Conservation (phyloP, 768 basidiomycete species). For the Holtermannia corniformis region DNA sequence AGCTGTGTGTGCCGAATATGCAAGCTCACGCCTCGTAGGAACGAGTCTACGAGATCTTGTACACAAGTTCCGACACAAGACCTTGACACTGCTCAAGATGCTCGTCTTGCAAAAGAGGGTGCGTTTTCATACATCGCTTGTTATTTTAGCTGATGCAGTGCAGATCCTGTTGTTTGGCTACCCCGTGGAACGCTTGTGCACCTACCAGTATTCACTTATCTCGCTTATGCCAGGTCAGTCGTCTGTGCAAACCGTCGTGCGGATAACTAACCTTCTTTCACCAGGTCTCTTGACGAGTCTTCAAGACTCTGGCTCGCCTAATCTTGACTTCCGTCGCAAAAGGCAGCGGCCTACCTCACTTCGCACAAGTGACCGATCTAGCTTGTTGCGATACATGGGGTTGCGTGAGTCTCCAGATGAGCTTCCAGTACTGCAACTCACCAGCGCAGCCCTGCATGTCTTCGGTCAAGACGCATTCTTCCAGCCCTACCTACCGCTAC, state of each 20-base stretch:
- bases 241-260: background rate
- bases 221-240: constrained; percentile 75
- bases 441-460: constrained; percentile 16
- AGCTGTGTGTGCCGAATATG: background rate
- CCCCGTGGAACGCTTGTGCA: constrained; percentile 90
- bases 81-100: constrained; percentile 86
- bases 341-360: constrained; percentile 67
- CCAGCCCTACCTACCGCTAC: constrained; percentile 92
- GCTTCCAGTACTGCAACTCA: background rate
- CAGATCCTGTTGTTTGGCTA: constrained; percentile 96
- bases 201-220: constrained; percentile 94
- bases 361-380: constrained; percentile 77
- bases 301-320: constrained; percentile 84
- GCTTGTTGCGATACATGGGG: constrained; percentile 83
- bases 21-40: no score
- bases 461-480: constrained; percentile 73
- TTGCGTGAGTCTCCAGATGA: constrained; percentile 51
- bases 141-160: background rate
- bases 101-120: constrained; percentile 89
- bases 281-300: constrained; percentile 76
- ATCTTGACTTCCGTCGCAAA: constrained; percentile 53
- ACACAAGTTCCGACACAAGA: constrained; percentile 84
- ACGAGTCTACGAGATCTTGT: constrained; percentile 68
- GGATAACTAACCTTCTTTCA: constrained; percentile 5
- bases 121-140: constrained; percentile 10